Base-by-base conservation (phyloP, 441 rosid genomes). In the Eruca vesicaria region DNA sequence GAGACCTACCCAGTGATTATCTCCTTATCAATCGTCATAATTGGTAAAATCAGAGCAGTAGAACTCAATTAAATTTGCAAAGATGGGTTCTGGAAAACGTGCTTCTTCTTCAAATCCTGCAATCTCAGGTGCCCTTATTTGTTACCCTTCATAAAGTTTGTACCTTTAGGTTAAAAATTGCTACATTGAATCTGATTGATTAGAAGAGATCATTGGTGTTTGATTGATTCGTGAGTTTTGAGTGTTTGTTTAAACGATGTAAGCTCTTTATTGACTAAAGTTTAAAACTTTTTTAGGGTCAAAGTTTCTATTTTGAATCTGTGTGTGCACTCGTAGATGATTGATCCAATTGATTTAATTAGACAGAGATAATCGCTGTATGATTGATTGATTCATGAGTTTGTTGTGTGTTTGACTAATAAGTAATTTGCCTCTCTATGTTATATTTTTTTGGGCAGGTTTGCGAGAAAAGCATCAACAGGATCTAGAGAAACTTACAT, bases 401-500 rank as follows among this genome's bases (percentile, higher is more conserved):
- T 52, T n/a, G n/a, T 33, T 56, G 35, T 12, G 57, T 58, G 66
- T 65, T 55, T 21, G 7, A 12, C 15, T 41, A 29, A 29, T 2
- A 31, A 11, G 14, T 21, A 18, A 35, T 5, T 18, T 69, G 66
- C 3, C n/a, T 58, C 59, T 26, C 6, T 43, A n/a, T 19, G 77
- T 55, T 29, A 50, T 82, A n/a, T 45, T 41, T 41, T 12, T 5
- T 43, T n/a, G 2, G 20, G 76, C 86, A 96, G 98, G 81, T 73
- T 76, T 83, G 66, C 85, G 71, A 38, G 83, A 81, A 69, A 90
- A 78, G 84, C 97, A 93, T 74, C 88, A 75, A 73, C 82, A 79
- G 45, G 99, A 93, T 66, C 85, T 95, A 48, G 93, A 91, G 64
- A 89, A 85, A 69, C 79, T 93, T 41, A 88, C 95, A 33, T 73